Evolutionary conservation across 768 basidiomycete species (phyloP).

Genomic region (Agaricus blazei): DNA sequence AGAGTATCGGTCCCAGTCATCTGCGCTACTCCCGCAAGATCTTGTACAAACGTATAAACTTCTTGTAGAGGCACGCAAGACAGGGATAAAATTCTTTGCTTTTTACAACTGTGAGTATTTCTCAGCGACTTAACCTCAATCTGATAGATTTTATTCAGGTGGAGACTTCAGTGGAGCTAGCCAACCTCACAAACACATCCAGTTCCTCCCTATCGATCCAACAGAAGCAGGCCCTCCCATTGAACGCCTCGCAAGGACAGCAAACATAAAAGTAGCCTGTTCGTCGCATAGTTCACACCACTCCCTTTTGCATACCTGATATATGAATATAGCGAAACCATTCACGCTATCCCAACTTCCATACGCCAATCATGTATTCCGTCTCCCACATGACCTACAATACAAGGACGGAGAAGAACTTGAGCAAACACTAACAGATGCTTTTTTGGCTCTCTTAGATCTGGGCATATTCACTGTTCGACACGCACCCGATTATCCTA

Average conservation of each 20-base stretch:
- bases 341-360: slow-evolving; percentile 64
- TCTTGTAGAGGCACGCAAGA: slow-evolving; percentile 60
- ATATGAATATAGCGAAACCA: slow-evolving; percentile 51
- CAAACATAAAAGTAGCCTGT: slow-evolving; percentile 58
- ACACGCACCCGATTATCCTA: slow-evolving; percentile 56
- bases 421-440: slow-evolving; percentile 45
- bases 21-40: slow-evolving; percentile 75
- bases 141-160: slow-evolving; percentile 33
- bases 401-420: slow-evolving; percentile 38
- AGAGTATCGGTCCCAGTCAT: slow-evolving; percentile 77
- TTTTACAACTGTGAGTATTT: slow-evolving; percentile 82
- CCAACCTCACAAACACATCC: slow-evolving; percentile 89
- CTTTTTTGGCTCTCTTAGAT: slow-evolving; percentile 73
- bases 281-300: slow-evolving; percentile 6
- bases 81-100: slow-evolving; percentile 59
- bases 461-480: slow-evolving; percentile 70
- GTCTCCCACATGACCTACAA: slow-evolving; percentile 43
- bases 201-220: slow-evolving; percentile 62
- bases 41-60: slow-evolving; percentile 74
- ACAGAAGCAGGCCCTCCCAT: slow-evolving; percentile 66
- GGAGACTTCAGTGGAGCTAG: slow-evolving; percentile 81
- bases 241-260: slow-evolving; percentile 58
- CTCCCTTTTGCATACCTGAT: neutral
- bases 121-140: neutral
- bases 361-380: slow-evolving; percentile 77